Evolutionary conservation across 2,329 filamentous ascomycete genomes (phyloP).

Genomic region (Fusarium sp.): DNA sequence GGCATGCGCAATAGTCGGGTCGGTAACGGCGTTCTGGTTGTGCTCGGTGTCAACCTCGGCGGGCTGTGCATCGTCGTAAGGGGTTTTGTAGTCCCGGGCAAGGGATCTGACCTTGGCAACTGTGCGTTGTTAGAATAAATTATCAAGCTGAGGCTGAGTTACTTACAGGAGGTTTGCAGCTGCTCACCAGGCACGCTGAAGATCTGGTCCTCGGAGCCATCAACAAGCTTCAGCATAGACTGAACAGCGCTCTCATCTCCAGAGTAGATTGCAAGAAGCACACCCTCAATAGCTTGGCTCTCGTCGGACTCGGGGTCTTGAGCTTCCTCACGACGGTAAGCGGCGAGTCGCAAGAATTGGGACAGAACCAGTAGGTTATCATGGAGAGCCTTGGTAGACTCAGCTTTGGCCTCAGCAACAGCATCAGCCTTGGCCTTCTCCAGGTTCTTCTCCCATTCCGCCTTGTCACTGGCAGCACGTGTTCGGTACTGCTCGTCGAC

Average conservation of each 20-base stretch:
- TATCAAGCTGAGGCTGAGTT: background rate
- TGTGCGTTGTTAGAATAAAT: conserved; percentile 44
- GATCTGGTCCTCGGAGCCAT: conserved; percentile 77
- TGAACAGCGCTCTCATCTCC: conserved; percentile 81
- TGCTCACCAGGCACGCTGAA: conserved; percentile 73
- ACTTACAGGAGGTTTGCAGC: conserved; percentile 79
- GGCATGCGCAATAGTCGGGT: conserved; percentile 77
- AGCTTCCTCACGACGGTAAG: conserved; percentile 79
- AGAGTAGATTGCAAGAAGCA: conserved; percentile 82
- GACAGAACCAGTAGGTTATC: conserved; percentile 78
- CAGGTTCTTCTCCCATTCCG: conserved; percentile 70
- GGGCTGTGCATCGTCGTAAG: conserved; percentile 53
- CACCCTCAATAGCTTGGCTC: conserved; percentile 84
- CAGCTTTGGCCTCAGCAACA: conserved; percentile 65
- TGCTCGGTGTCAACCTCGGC: conserved; percentile 53
- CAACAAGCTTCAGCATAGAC: conserved; percentile 81
- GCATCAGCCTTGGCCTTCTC: conserved; percentile 69
- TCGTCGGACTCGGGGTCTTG: conserved; percentile 75
- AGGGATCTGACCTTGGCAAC: conserved; percentile 59
- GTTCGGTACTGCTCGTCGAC: conserved; percentile 78
- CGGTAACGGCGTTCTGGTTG: conserved; percentile 60
- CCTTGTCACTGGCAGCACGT: conserved; percentile 69
- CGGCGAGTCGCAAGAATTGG: conserved; percentile 84
- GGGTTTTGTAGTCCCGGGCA: conserved; percentile 66
- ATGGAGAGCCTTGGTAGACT: conserved; percentile 67